Evolutionary conservation across 345 rosid genomes (phyloP).

Genomic region (Murraya paniculata): DNA sequence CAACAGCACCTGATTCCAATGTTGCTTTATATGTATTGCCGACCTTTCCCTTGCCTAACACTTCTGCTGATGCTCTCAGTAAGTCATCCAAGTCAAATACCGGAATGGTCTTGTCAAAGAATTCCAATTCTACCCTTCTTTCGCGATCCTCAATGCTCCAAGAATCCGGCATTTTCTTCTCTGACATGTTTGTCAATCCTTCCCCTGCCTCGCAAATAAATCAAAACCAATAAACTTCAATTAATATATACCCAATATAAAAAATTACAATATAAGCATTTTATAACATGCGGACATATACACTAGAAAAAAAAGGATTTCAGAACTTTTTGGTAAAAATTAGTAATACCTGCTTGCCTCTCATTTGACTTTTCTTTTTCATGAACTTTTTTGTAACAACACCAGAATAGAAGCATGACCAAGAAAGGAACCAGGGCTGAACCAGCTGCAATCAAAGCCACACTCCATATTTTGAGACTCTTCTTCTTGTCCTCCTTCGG

Average conservation of each 20-base stretch:
- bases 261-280: no score
- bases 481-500: constrained; percentile 14
- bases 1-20: constrained; percentile 41
- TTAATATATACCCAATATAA: no score
- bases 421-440: constrained; percentile 29
- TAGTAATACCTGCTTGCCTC: constrained; percentile 21
- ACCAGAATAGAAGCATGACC: constrained; percentile 25
- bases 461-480: constrained; percentile 18
- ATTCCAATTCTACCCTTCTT: constrained; percentile 39
- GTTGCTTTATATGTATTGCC: constrained; percentile 50
- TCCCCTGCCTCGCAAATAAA: neutral
- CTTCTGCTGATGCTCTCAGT: constrained; percentile 53
- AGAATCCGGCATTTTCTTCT: constrained; percentile 17
- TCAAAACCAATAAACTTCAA: neutral
- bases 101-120: constrained; percentile 35
- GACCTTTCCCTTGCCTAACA: constrained; percentile 45
- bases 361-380: constrained; percentile 15
- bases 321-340: neutral
- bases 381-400: constrained; percentile 21
- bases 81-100: constrained; percentile 56
- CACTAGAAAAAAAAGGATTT: no score
- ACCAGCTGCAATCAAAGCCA: constrained; percentile 30
- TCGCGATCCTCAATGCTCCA: constrained; percentile 35
- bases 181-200: constrained; percentile 10
- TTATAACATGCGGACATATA: neutral